Conservation (phyloP, 768 basidiomycete genomes). For the Naganishia vaughanmartiniae region DNA sequence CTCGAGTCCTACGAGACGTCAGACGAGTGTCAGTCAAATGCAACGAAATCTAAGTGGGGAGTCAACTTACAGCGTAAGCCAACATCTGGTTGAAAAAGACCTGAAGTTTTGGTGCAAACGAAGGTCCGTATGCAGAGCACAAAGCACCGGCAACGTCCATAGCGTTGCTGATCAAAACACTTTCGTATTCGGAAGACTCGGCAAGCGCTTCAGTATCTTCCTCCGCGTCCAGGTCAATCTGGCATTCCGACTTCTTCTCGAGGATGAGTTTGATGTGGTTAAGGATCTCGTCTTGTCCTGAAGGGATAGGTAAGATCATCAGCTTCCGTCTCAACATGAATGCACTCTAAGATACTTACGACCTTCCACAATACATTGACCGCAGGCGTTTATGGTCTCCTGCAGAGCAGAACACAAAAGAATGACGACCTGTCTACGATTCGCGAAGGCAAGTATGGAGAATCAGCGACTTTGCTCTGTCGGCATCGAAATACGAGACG, state of each 20-base stretch:
- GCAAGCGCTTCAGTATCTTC: conserved; percentile 57
- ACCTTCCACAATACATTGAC: conserved; percentile 76
- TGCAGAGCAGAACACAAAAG: conserved; percentile 81
- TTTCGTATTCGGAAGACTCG: conserved; percentile 85
- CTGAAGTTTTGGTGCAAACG: conserved; percentile 76
- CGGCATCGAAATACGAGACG: conserved; percentile 21
- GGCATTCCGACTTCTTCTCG: conserved; percentile 91
- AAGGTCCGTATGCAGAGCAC: conserved; percentile 76
- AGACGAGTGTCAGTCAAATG: neutral
- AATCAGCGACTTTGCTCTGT: conserved; percentile 14
- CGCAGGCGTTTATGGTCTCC: conserved; percentile 87
- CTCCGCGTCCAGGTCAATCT: conserved; percentile 91
- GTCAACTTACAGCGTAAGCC: conserved; percentile 11
- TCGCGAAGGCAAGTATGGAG: conserved; percentile 30
- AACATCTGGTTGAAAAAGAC: conserved; percentile 38
- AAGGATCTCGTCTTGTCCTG: conserved; percentile 69
- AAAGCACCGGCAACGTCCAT: conserved; percentile 89
- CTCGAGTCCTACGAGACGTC: conserved; percentile 60
- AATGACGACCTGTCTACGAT: conserved; percentile 74
- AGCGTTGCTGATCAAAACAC: conserved; percentile 88
- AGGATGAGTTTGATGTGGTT: conserved; percentile 78
- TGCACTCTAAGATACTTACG: conserved; percentile 57
- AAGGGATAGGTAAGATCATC: neutral
- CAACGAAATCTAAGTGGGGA: neutral
- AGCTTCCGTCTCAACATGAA: conserved; percentile 5